phyloP scores from a whole-genome alignment of 2,329 filamentous ascomycete species.

The Pseudocercospora eumusae region DNA sequence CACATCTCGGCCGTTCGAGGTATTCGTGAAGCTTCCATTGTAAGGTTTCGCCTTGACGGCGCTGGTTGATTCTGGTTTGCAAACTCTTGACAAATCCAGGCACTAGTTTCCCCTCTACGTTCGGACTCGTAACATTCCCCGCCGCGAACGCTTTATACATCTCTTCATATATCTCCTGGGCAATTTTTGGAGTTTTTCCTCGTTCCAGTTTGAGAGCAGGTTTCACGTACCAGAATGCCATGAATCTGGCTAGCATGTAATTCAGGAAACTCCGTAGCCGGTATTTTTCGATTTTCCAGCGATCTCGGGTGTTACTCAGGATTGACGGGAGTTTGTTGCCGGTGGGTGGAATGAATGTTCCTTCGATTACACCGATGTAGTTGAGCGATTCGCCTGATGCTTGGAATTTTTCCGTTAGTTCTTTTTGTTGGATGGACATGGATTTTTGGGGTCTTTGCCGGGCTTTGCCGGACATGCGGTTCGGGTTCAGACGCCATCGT shows the following conservation, averaged over 20 bases:
- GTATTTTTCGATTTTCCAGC: conserved; percentile 15
- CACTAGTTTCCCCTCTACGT: conserved; percentile 13
- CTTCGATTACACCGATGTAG: conserved; percentile 50
- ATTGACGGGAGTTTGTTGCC: conserved; percentile 30
- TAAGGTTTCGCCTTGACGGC: conserved; percentile 40
- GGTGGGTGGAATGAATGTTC: conserved; percentile 38
- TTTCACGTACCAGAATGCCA: conserved; percentile 23
- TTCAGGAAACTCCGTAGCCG: conserved; percentile 9
- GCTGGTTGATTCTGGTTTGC: conserved; percentile 28
- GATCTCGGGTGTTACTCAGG: conserved; percentile 14
- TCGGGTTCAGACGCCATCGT: conserved; percentile 12
- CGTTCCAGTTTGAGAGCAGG: conserved; percentile 33
- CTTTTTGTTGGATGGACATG: conserved; percentile 40
- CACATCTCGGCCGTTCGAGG: conserved; percentile 30
- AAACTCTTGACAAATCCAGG: not conserved
- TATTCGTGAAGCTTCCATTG: conserved; percentile 38
- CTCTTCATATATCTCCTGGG: conserved; percentile 45
- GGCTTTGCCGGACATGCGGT: conserved; percentile 14
- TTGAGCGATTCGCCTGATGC: conserved; percentile 36
- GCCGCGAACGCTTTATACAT: conserved; percentile 53
- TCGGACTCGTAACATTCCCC: conserved; percentile 39
- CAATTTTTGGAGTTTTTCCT: conserved; percentile 42
- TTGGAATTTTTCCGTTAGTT: conserved; percentile 37
- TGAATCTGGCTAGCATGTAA: conserved; percentile 9
- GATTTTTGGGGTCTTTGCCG: conserved; percentile 42